These are phyloP conservation scores for Pterocarpus santalinus DNA, from an alignment of 306 rosid species.

Conservation along the genomic window DNA sequence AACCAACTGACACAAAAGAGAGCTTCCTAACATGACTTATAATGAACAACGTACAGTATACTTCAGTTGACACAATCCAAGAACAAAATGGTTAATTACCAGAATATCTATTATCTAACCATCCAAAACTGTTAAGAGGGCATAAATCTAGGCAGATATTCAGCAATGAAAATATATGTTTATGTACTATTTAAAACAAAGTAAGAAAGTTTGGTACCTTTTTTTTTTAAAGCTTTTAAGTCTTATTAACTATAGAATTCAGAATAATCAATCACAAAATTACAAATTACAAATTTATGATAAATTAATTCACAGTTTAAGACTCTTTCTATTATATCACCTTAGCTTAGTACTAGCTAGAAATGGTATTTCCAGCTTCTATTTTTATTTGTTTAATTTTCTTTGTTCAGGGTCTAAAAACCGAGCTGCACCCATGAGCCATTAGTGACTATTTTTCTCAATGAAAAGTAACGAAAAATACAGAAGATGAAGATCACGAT, in stretches of 20 bases:
- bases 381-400: neutral
- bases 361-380: constrained; percentile 22
- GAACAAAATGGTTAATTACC: constrained; percentile 4
- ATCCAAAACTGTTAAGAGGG: constrained; percentile 4
- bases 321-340: neutral
- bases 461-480: neutral
- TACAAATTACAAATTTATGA: neutral
- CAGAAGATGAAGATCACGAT: neutral
- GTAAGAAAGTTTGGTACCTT: neutral
- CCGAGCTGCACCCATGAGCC: neutral
- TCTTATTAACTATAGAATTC: constrained; percentile 3
- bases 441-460: constrained; percentile 13
- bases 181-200: constrained; percentile 1
- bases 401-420: constrained; percentile 24
- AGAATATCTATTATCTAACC: constrained; percentile 10
- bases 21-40: neutral
- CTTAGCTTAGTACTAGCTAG: neutral
- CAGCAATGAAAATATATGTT: constrained; percentile 4
- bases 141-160: neutral
- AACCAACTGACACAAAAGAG: neutral
- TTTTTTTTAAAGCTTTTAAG: neutral
- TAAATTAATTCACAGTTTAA: constrained; percentile 14
- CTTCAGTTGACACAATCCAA: neutral
- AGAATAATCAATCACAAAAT: neutral
- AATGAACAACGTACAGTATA: neutral